phyloP scores from a whole-genome alignment of 1,284 basidiomycete genomes.

The Rhodotorula sp. region DNA sequence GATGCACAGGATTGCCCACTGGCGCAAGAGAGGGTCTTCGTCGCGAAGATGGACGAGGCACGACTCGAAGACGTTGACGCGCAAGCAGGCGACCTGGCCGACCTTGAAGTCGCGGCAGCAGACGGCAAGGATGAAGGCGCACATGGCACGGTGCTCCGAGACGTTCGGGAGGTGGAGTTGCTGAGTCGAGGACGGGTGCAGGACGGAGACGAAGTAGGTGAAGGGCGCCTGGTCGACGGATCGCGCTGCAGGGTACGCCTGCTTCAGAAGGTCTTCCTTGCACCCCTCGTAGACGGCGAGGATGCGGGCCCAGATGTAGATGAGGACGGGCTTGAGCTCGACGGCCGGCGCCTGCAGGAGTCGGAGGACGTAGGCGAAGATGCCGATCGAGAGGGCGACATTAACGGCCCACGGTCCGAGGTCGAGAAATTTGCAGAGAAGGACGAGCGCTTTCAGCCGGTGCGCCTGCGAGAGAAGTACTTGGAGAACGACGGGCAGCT shows the following conservation, averaged over 20 bases:
- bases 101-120: conserved; percentile 82
- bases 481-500: conserved; percentile 95
- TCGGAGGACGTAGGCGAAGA: conserved; percentile 98
- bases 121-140: conserved; percentile 92
- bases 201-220: conserved; percentile 80
- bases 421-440: conserved; percentile 97
- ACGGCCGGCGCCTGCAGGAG: conserved; percentile 90
- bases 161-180: conserved; percentile 72
- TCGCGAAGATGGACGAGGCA: conserved; percentile 80
- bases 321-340: conserved; percentile 94
- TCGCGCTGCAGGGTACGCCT: conserved; percentile 51
- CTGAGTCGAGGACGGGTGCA: conserved; percentile 59
- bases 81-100: conserved; percentile 81
- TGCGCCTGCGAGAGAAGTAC: conserved; percentile 95
- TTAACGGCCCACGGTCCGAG: conserved; percentile 98
- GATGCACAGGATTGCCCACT: conserved; percentile 92
- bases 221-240: conserved; percentile 37
- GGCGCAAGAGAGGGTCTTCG: conserved; percentile 81
- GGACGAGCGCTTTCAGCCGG: conserved; percentile 87
- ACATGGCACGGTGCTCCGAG: conserved; percentile 98
- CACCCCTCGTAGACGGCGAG: conserved; percentile 91
- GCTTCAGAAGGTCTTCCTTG: conserved; percentile 84
- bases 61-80: conserved; percentile 79
- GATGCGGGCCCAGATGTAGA: conserved; percentile 98
- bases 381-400: conserved; percentile 93